These are phyloP conservation scores for Fusarium sp. DNA, from an alignment of 2,329 filamentous ascomycete species.

Conservation along the genomic window DNA sequence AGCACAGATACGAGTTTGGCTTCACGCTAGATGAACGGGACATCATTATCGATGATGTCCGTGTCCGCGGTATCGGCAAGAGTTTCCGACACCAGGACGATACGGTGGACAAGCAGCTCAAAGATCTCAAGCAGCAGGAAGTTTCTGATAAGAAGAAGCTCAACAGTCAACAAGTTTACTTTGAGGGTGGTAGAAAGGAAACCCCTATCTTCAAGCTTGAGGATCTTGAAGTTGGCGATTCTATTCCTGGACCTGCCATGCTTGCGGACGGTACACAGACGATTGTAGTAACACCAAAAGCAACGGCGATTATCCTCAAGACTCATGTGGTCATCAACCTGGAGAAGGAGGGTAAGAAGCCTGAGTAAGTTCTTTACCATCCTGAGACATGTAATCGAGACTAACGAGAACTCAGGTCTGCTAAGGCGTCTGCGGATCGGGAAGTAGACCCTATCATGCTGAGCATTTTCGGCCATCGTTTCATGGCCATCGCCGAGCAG, in stretches of 20 bases:
- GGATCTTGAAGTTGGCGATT: conserved; percentile 76
- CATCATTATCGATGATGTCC: conserved; percentile 90
- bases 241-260: conserved; percentile 83
- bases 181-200: conserved; percentile 80
- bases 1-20: conserved; percentile 92
- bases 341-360: conserved; percentile 62
- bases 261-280: conserved; percentile 91
- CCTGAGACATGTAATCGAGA: too few species aligned
- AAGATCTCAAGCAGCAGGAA: conserved; percentile 71
- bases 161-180: conserved; percentile 79
- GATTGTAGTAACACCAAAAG: conserved; percentile 85
- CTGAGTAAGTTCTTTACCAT: conserved; percentile 43
- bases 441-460: conserved; percentile 82
- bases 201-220: conserved; percentile 88
- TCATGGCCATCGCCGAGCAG: conserved; percentile 88
- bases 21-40: conserved; percentile 87
- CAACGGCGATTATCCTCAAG: conserved; percentile 80
- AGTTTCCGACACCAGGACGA: conserved; percentile 83
- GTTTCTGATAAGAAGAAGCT: conserved; percentile 70
- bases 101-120: conserved; percentile 86
- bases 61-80: conserved; percentile 88
- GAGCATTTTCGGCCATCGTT: conserved; percentile 82
- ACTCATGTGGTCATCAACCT: conserved; percentile 93
- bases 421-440: conserved; percentile 35
- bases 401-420: conserved; percentile 32